Base-by-base conservation (phyloP, 164 flowering plant genomes). In the Piper longum region DNA sequence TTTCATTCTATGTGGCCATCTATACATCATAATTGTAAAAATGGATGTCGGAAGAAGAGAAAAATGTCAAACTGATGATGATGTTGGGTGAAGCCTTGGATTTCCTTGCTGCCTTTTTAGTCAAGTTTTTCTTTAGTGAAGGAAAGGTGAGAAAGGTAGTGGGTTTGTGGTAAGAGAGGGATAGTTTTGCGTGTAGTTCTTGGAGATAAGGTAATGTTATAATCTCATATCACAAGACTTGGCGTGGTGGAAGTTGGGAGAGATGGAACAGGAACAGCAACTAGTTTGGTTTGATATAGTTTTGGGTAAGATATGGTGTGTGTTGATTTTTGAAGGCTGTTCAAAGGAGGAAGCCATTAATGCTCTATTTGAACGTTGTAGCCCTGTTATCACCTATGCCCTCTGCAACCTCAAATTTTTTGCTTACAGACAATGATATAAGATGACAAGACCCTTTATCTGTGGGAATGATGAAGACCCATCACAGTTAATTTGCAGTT, bases 161-260 rank as follows among this genome's bases (percentile, higher is more conserved):
- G 66, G 44, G 67, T 57, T 43, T 65, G 57, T 69, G 64, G 69
- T 62, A 56, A 65, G 69, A 65, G 63, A 57, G 60, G 41, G 36
- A 26, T 2, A 58, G 58, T 12, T 69, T 69, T 72, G 75, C 75
- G 69, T 72, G 75, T 63, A 43, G 19, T 42, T 56, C 58, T 66
- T 11, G 19, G 4, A 39, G 65, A 54, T 16, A 63, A 19, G 44
- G 62, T 40, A 56, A 56, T 60, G 59, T 60, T 60, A 40, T 5
- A 36, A 5, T 57, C 39, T 3, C 1, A n/a, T 3, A 9, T 16
- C 3, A 42, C 62, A 43, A 60, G 48, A 60, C 51, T 42, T 60
- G 62, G 7, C 61, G 61, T 59, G 42, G 61, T 42, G 62, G 4
- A 1, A 43, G 54, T 41, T 13, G 19, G 42, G 58, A 13, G 55